Percentiles rank a stretch among this genome's conserved stretches.
Conservation (phyloP, 805 yeast genomes). For the Ogataea nonfermentans region DNA sequence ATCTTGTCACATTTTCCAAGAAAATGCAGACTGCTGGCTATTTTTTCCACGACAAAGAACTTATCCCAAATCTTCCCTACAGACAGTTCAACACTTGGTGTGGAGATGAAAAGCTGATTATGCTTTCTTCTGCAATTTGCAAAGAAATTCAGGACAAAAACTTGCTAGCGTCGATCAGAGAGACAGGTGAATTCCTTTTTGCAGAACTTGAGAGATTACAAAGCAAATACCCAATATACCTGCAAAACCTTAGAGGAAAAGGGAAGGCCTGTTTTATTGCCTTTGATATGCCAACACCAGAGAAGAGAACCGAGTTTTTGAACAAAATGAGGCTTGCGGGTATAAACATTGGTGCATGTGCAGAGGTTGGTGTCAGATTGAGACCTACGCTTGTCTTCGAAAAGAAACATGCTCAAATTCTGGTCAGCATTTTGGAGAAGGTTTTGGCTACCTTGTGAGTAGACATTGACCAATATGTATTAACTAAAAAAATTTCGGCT, state of each 20-base stretch:
- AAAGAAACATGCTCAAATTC: slow-evolving; percentile 73
- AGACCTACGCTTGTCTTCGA: slow-evolving; percentile 80
- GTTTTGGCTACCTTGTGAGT: slow-evolving; percentile 28
- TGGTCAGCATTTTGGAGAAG: slow-evolving; percentile 46
- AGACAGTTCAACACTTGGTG: slow-evolving; percentile 94
- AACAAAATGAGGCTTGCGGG: slow-evolving; percentile 60
- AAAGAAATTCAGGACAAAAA: slow-evolving; percentile 61
- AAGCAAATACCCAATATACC: slow-evolving; percentile 49
- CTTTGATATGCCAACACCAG: slow-evolving; percentile 60
- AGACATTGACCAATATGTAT: neutral
- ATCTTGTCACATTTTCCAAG: slow-evolving; percentile 82
- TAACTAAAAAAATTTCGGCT: neutral
- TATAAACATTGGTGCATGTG: slow-evolving; percentile 84
- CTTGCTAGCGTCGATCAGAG: slow-evolving; percentile 52
- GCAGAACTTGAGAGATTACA: slow-evolving; percentile 52
- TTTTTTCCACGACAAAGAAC: slow-evolving; percentile 71
- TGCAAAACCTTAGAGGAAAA: slow-evolving; percentile 68
- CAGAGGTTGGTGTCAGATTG: slow-evolving; percentile 71
- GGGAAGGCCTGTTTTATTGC: slow-evolving; percentile 78
- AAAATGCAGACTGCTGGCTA: slow-evolving; percentile 89
- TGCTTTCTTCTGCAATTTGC: slow-evolving; percentile 72
- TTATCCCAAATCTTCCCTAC: slow-evolving; percentile 74
- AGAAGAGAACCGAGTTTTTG: slow-evolving; percentile 61
- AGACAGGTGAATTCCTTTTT: slow-evolving; percentile 68
- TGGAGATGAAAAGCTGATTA: slow-evolving; percentile 82